Conservation (phyloP, 257 asterid genomes). For the Fraxinus excelsior region DNA sequence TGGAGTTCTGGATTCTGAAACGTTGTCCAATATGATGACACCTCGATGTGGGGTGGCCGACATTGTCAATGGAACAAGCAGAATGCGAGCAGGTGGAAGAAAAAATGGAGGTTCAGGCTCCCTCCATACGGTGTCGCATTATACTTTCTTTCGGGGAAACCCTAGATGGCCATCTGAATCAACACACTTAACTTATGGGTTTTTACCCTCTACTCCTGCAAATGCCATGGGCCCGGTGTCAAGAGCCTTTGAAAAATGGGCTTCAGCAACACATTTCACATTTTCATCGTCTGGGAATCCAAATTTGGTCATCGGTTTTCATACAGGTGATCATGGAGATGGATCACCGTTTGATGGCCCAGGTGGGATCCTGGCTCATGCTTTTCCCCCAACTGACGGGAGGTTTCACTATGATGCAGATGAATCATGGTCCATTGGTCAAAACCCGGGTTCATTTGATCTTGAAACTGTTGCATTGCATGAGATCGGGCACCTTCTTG, state of each 20-base stretch:
- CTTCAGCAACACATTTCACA: slow-evolving; percentile 18
- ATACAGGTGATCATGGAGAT: slow-evolving; percentile 24
- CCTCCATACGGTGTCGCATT: slow-evolving; percentile 21
- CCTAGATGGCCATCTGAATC: slow-evolving; percentile 26
- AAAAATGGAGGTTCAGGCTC: background rate
- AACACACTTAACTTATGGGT: slow-evolving; percentile 22
- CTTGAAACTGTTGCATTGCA: slow-evolving; percentile 28
- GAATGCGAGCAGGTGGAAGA: background rate
- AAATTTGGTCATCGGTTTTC: slow-evolving; percentile 25
- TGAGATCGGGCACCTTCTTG: slow-evolving; percentile 36
- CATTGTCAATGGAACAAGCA: slow-evolving; percentile 14
- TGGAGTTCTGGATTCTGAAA: slow-evolving; percentile 20
- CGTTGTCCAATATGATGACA: slow-evolving; percentile 4
- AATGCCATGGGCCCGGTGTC: background rate
- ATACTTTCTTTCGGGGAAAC: slow-evolving; percentile 9
- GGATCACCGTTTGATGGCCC: slow-evolving; percentile 24
- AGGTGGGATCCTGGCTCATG: slow-evolving; percentile 26
- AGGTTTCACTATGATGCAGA: slow-evolving; percentile 30
- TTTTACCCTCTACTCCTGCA: slow-evolving; percentile 1
- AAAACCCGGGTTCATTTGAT: background rate
- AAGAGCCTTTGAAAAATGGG: slow-evolving; percentile 23
- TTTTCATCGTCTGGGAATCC: slow-evolving; percentile 5
- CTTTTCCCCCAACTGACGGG: slow-evolving; percentile 24
- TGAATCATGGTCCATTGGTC: slow-evolving; percentile 11
- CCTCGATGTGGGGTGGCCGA: slow-evolving; percentile 33